Evolutionary conservation across 2,329 filamentous ascomycete species (phyloP).

Genomic region (Penicillium sp.): DNA sequence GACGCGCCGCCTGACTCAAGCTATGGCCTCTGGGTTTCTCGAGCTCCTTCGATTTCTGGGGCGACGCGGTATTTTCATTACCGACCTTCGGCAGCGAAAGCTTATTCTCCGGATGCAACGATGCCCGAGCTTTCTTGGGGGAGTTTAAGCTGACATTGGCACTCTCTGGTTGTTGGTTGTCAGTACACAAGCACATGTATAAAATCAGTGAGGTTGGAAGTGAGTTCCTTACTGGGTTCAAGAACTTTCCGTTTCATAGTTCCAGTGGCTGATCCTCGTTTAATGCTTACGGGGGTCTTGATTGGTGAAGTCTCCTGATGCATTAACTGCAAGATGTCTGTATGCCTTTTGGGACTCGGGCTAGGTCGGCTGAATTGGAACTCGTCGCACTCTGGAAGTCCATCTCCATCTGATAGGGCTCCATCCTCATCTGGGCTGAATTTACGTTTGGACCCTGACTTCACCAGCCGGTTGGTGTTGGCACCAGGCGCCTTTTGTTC

Average conservation of each 20-base stretch:
- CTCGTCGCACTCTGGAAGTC: slow-evolving; percentile 28
- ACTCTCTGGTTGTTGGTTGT: slow-evolving; percentile 40
- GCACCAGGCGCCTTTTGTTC: slow-evolving; percentile 1
- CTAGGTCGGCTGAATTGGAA: slow-evolving; percentile 35
- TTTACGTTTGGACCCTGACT: slow-evolving; percentile 58
- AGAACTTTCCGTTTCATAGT: slow-evolving; percentile 36
- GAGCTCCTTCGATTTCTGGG: slow-evolving; percentile 14
- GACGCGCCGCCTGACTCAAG: slow-evolving; percentile 11
- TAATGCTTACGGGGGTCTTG: slow-evolving; percentile 18
- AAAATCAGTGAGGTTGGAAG: background rate
- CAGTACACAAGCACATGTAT: slow-evolving; percentile 12
- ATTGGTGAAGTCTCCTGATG: slow-evolving; percentile 11
- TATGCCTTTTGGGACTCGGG: slow-evolving; percentile 17
- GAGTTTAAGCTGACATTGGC: slow-evolving; percentile 48
- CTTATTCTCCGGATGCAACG: slow-evolving; percentile 19
- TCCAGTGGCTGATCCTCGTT: slow-evolving; percentile 14
- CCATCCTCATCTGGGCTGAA: slow-evolving; percentile 54
- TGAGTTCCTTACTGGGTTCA: slow-evolving; percentile 41
- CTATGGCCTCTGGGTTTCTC: slow-evolving; percentile 8
- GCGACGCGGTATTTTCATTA: slow-evolving; percentile 18
- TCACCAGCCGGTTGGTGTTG: slow-evolving; percentile 27
- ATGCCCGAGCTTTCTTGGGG: slow-evolving; percentile 27
- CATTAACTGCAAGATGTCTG: slow-evolving; percentile 6
- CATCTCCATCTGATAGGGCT: slow-evolving; percentile 11
- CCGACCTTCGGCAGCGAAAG: background rate